phyloP scores from a whole-genome alignment of 495 filamentous ascomycete species.

The Cenococcum geophilum region DNA sequence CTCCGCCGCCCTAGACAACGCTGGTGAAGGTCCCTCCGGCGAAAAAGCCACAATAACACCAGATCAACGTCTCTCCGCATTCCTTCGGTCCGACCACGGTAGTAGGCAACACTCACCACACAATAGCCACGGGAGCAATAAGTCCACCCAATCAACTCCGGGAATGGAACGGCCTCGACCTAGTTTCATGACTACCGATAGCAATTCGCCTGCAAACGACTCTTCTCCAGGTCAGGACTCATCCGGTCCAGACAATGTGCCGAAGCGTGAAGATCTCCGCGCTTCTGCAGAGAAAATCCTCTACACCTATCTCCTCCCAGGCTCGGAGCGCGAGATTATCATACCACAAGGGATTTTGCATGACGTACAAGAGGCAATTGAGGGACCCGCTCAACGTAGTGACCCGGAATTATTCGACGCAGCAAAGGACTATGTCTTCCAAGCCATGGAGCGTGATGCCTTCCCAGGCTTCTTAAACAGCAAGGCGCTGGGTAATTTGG shows the following conservation, averaged over 20 bases:
- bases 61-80: conserved; percentile 84
- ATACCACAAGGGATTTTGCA: conserved; percentile 79
- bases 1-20: conserved; percentile 64
- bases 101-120: conserved; percentile 60
- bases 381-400: conserved; percentile 76
- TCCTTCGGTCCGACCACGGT: conserved; percentile 68
- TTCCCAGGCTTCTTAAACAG: conserved; percentile 93
- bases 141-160: conserved; percentile 36
- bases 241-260: conserved; percentile 52
- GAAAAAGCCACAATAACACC: conserved; percentile 53
- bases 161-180: conserved; percentile 55
- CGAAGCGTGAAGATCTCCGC: conserved; percentile 77
- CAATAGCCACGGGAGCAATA: conserved; percentile 48
- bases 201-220: conserved; percentile 56
- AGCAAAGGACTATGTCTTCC: conserved; percentile 98
- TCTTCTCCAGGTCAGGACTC: conserved; percentile 33
- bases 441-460: conserved; percentile 98
- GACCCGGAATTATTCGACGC: conserved; percentile 96
- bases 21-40: conserved; percentile 45
- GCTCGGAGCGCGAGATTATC: conserved; percentile 90
- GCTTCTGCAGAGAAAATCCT: conserved; percentile 96
- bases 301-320: conserved; percentile 87
- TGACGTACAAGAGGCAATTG: conserved; percentile 73
- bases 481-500: conserved; percentile 91
- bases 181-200: conserved; percentile 62